Percentiles rank a stretch among this genome's conserved stretches.
phyloP scores from a whole-genome alignment of 345 rosid genomes.

The Bruguiera gymnorhiza region DNA sequence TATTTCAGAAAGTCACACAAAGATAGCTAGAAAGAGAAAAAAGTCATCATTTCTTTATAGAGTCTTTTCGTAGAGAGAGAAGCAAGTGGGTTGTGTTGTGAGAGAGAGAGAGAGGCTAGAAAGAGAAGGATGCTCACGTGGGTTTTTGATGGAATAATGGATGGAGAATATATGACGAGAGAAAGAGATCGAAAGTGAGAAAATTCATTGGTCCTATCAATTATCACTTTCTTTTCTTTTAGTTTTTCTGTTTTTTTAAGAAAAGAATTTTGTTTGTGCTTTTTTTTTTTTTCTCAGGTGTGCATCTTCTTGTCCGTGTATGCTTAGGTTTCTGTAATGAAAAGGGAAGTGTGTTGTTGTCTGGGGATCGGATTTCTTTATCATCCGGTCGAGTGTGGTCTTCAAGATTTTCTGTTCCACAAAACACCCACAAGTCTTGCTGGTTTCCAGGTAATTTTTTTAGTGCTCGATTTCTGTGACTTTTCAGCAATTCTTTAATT shows the following conservation, averaged over 20 bases:
- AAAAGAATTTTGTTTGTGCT: neutral
- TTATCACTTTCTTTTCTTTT: slow-evolving; percentile 22
- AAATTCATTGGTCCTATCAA: slow-evolving; percentile 29
- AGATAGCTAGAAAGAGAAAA: slow-evolving; percentile 10
- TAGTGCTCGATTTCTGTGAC: slow-evolving; percentile 22
- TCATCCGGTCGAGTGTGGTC: slow-evolving; percentile 41
- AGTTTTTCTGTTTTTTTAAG: neutral
- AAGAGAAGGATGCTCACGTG: slow-evolving; percentile 40
- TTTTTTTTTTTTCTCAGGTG: neutral
- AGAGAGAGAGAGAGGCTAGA: slow-evolving; percentile 5
- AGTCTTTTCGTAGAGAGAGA: neutral
- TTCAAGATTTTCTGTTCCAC: slow-evolving; percentile 51
- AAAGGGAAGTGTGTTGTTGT: slow-evolving; percentile 26
- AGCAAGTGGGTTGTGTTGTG: neutral
- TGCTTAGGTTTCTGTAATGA: slow-evolving; percentile 24
- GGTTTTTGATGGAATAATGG: slow-evolving; percentile 44
- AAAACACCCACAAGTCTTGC: slow-evolving; percentile 45
- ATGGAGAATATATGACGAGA: slow-evolving; percentile 42
- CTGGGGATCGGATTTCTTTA: slow-evolving; percentile 38
- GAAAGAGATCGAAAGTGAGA: slow-evolving; percentile 32
- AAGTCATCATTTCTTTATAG: slow-evolving; percentile 23
- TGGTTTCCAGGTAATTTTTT: slow-evolving; percentile 54
- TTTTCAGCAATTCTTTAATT: slow-evolving; percentile 13
- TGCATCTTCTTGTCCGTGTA: slow-evolving; percentile 8
- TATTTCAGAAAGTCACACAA: slow-evolving; percentile 5